Evolutionary conservation across 2,329 filamentous ascomycete genomes (phyloP).

Genomic region (Corniculantispora saksenae): DNA sequence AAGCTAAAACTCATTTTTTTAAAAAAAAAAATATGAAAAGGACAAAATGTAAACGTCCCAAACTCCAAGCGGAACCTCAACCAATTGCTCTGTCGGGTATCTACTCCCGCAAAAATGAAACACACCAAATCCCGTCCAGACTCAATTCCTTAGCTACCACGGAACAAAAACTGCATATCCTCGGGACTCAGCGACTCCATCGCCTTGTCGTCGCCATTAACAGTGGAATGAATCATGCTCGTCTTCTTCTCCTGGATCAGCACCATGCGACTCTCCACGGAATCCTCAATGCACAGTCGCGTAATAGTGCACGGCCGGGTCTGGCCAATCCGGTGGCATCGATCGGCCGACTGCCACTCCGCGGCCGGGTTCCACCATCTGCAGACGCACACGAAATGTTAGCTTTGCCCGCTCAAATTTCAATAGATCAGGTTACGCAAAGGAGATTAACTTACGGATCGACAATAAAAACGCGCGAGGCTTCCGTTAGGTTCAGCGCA

Average conservation of each 20-base stretch:
- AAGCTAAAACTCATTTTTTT: background rate
- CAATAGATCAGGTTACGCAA: background rate
- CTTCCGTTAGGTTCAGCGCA: constrained; percentile 91
- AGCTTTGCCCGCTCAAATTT: constrained; percentile 26
- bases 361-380: constrained; percentile 99
- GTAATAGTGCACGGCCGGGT: constrained; percentile 92
- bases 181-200: constrained; percentile 89
- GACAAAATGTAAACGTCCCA: background rate
- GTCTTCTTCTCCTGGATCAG: constrained; percentile 98
- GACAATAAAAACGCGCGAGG: constrained; percentile 91
- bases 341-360: constrained; percentile 96
- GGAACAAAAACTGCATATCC: constrained; percentile 96
- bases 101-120: background rate
- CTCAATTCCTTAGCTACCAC: constrained; percentile 43
- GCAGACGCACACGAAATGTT: constrained; percentile 12
- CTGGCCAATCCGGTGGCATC: constrained; percentile 93
- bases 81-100: background rate
- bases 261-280: constrained; percentile 93
- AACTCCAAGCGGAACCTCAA: too few species aligned
- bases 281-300: constrained; percentile 93
- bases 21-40: background rate
- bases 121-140: background rate
- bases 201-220: constrained; percentile 88
- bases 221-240: constrained; percentile 94
- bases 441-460: constrained; percentile 70